Evolutionary conservation across 371 early-diverging fungal genomes (phyloP), one percentile per base, ranked within the genome.

Genomic region (Mucor piriformis): DNA sequence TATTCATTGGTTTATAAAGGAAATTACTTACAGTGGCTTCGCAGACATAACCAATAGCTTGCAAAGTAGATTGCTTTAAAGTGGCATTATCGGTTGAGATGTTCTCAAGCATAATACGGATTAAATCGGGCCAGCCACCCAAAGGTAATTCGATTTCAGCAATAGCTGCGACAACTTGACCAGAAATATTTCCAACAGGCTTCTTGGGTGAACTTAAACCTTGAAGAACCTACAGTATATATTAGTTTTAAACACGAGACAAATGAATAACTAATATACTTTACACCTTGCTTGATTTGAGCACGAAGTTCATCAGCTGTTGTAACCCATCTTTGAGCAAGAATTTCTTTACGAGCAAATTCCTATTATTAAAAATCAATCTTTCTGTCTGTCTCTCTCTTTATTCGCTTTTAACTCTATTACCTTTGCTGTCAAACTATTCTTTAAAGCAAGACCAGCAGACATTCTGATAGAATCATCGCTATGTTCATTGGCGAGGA

Each of bases 361-460:
- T 95, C 93, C 89, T 88, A 68, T n/a, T n/a, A 8, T 5, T 23
- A n/a, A 12, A 48, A 37, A 27, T 6, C 38, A 15, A 5, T 35
- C 34, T 16, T 13, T 20, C 13, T 3, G 18, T 12, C 10, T 50
- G 11, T 37, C n/a, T 35, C 20, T 21, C 34, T 50, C 18, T 50
- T 15, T 35, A 8, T 42, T 38, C 5, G 1, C 12, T n/a, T n/a
- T n/a, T n/a, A 32, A 23, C 18, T 20, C 13, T 13, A 7, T 50
- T 82, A 92, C 95, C 83, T 87, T 92, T 64, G 95, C 89, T 21
- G 87, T 77, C 64, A 97, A 70, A 44, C 91, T 82, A 70, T 97
- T 97, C 84, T 97, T 97, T 62, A 97, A 73, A 32, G 90, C 88
- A 61, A 97, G 76, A 77, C 93, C 98, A 40, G 97, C 95, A 25